Evolutionary conservation across 306 rosid genomes (phyloP), one percentile per base, ranked within the genome.

Genomic region (Prosopis cineraria): DNA sequence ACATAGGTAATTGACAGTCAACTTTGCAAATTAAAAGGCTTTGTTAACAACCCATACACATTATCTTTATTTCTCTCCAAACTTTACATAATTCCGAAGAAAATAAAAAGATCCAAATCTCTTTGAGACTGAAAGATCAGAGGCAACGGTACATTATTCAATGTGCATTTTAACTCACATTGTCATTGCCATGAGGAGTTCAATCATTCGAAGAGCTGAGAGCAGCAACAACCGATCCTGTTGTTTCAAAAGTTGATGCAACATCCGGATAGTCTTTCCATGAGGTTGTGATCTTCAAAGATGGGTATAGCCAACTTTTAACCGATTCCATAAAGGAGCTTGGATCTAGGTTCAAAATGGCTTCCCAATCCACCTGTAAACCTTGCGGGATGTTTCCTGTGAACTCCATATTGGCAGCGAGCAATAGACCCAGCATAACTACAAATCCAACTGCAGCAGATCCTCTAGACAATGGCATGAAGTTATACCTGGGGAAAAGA

Each of bases 401-500:
- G 86, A 93, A 95, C 86, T 88, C 92, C 98, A 95, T 91, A 80
- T 93, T 95, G 41, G 99, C 98, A 81, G 99, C 99, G 43, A 92
- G 98, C 63, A 95, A 81, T 78, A 95, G 74, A 58, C 99, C 99
- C 69, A 91, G 88, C 96, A 95, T 88, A 81, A 89, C 98, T 1
- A 72, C 81, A 65, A 93, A 89, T 79, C 98, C 99, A 31, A 89
- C 94, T 12, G 82, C 98, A 48, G 98, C 96, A 55, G 99, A 82
- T 69, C 99, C 99, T 83, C 98, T 93, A 33, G 98, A 91, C 55
- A 95, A 93, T 19, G 99, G 99, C 99, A 93, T 95, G 68, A 95
- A 95, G 79, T 95, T 91, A 88, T 93, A 93, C 99, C 99, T 95
- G 88, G 16, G 31, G 4, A 82, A 70, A 71, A 50, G 56, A 44